These are phyloP conservation scores for Parmelia sp. DNA, from an alignment of 495 filamentous ascomycete genomes.

Conservation along the genomic window DNA sequence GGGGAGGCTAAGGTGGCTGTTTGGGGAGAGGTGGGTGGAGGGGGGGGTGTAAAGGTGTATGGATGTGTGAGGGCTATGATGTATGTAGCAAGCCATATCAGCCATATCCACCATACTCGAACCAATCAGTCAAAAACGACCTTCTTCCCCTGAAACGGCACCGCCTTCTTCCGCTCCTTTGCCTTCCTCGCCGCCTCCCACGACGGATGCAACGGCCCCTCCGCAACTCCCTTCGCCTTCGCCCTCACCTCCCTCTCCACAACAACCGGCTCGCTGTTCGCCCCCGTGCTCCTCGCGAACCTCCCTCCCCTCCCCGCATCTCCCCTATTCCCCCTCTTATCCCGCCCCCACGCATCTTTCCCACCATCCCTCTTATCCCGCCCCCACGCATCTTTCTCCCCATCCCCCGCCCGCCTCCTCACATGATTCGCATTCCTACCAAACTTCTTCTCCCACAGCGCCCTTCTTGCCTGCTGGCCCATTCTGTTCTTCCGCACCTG, in stretches of 20 bases:
- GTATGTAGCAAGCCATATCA: neutral
- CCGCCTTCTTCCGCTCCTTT: constrained; percentile 62
- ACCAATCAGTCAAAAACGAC: constrained; percentile 69
- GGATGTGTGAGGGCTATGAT: neutral
- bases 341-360: constrained; percentile 35
- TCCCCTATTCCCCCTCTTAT: constrained; percentile 21
- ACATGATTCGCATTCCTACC: constrained; percentile 71
- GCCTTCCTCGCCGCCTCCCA: constrained; percentile 86
- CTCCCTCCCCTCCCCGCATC: constrained; percentile 3
- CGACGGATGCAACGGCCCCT: constrained; percentile 73
- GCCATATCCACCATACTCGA: neutral
- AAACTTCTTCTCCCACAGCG: constrained; percentile 89
- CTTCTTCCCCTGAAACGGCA: constrained; percentile 79
- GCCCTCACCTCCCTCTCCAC: neutral
- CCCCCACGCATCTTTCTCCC: constrained; percentile 41
- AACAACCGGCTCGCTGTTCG: constrained; percentile 24
- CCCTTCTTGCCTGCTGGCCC: constrained; percentile 79
- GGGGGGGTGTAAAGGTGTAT: neutral
- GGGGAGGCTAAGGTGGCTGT: constrained; percentile 32
- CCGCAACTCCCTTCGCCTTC: constrained; percentile 17
- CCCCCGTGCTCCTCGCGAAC: constrained; percentile 17
- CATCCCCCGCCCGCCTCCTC: constrained; percentile 33
- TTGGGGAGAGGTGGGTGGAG: constrained; percentile 24
- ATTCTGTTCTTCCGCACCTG: constrained; percentile 67
- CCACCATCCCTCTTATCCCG: constrained; percentile 41